Evolutionary conservation across 805 yeast genomes (phyloP), one percentile per base, ranked within the genome.

Genomic region (Saitoella complicata): DNA sequence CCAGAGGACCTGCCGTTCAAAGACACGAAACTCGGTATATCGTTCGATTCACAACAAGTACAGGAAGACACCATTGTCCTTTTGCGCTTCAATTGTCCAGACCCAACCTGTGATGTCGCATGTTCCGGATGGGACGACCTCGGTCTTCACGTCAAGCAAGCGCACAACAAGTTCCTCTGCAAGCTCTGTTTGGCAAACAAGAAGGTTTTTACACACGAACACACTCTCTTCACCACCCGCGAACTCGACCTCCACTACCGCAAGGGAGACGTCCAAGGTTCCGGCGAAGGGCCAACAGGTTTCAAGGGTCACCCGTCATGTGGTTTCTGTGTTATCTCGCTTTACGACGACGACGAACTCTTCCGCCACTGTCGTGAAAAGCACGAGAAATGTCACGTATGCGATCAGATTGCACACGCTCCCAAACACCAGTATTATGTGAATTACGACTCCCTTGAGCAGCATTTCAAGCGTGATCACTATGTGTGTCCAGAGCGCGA

Each of bases 301-400:
- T 87, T 87, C 60, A 67, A 61, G 7, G 97, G 97, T 0, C 97
- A 87, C 58, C 96, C 97, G 0, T 65, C 69, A 49, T 91, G 99
- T 67, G 73, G 73, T 51, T 81, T 83, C 58, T 91, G 98, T 60
- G 62, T 70, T 3, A 75, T 76, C 2, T 63, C 93, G 46, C 87
- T 83, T 58, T 91, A 91, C 58, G 83, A 94, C 0, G 83, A 76
- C 37, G 95, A 88, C 58, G 97, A 87, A 58, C 67, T 86, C 53
- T 76, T 74, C 51, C 61, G 76, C 32, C 99, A 91, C 61, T 72
- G 87, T 64, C 69, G 94, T 52, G 80, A 82, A 48, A 65, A 65
- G 41, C 98, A 91, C 60, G 95, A 87, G 58, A 75, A 78, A 51
- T 91, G 99, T 60, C 83, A 78, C 54, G 76, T 91, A 32, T 91